Evolutionary conservation across 805 yeast genomes (phyloP).

Genomic region (Lachancea meyersii): DNA sequence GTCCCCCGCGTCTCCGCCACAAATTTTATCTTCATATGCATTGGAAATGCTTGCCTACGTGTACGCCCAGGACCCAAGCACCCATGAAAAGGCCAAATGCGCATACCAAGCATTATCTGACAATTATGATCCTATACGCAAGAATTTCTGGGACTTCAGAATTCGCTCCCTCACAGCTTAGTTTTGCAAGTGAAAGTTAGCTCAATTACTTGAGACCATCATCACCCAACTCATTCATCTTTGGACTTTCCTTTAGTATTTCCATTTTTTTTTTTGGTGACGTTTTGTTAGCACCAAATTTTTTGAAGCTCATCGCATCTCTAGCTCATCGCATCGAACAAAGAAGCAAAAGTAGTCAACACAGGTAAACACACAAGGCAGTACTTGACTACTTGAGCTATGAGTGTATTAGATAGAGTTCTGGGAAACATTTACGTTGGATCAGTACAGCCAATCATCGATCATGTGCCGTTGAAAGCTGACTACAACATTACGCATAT

Average conservation of each 20-base stretch:
- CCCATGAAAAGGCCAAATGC: slow-evolving; percentile 34
- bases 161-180: slow-evolving; percentile 10
- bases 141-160: slow-evolving; percentile 54
- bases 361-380: not conserved
- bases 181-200: not conserved
- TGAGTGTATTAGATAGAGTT: slow-evolving; percentile 38
- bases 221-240: not conserved
- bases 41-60: slow-evolving; percentile 56
- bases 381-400: not conserved
- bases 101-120: slow-evolving; percentile 48
- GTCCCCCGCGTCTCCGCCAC: slow-evolving; percentile 14
- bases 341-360: not conserved
- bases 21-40: slow-evolving; percentile 51
- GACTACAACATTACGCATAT: slow-evolving; percentile 62
- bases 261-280: not conserved
- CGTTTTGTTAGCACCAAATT: not conserved
- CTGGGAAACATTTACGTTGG: slow-evolving; percentile 78
- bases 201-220: not conserved
- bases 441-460: slow-evolving; percentile 57
- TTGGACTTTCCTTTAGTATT: not conserved
- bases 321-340: slow-evolving; percentile 13
- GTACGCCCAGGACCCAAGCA: slow-evolving; percentile 29
- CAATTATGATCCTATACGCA: slow-evolving; percentile 56
- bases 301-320: slow-evolving; percentile 26
- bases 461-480: slow-evolving; percentile 44